These are phyloP conservation scores for Fusarium sublunatum DNA, from an alignment of 2,329 filamentous ascomycete genomes.

Conservation along the genomic window DNA sequence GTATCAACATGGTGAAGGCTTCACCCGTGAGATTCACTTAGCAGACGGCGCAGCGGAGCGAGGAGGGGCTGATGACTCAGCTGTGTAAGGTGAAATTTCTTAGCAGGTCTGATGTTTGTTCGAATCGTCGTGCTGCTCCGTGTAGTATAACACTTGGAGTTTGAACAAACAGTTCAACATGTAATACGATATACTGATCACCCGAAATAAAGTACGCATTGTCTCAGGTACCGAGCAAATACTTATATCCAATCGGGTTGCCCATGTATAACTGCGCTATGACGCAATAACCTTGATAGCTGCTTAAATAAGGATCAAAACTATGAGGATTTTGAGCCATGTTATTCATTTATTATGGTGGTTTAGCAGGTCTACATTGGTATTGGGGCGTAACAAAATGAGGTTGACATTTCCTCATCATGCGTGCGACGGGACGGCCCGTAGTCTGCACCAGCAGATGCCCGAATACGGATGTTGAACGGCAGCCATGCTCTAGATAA, in stretches of 20 bases:
- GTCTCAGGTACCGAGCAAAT: neutral
- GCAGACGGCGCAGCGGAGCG: neutral
- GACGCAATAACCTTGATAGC: slow-evolving; percentile 19
- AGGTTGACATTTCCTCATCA: no score
- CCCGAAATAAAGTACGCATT: neutral
- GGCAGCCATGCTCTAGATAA: neutral
- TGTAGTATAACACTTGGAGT: neutral
- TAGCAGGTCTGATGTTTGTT: neutral
- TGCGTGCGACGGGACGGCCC: no score
- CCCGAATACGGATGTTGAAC: no score
- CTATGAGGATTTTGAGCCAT: no score
- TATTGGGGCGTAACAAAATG: no score
- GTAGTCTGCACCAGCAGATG: no score
- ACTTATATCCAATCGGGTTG: neutral
- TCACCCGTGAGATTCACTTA: slow-evolving; percentile 2
- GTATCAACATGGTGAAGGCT: slow-evolving; percentile 24
- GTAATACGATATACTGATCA: neutral
- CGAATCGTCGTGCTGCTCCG: neutral
- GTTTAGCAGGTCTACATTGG: no score
- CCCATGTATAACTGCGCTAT: neutral
- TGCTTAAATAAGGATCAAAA: neutral
- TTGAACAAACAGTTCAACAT: neutral
- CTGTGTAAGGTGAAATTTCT: neutral
- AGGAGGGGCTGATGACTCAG: slow-evolving; percentile 36
- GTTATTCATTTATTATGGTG: no score